Evolutionary conservation across 2,329 filamentous ascomycete species (phyloP), one percentile per base, ranked within the genome.

Genomic region (Aschersonia sp.): DNA sequence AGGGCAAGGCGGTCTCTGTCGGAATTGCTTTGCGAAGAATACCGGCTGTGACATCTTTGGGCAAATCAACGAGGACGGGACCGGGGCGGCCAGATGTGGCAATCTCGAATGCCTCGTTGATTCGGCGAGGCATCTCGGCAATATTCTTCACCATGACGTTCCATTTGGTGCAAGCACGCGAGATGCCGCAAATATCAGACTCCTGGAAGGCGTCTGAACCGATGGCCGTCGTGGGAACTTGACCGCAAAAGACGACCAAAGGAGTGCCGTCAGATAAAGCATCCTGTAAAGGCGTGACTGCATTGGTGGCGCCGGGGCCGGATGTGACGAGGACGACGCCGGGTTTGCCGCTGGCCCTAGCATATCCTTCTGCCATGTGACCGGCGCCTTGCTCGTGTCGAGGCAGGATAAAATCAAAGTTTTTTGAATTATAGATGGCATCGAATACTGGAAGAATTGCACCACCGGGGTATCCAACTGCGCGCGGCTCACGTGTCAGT

Each of bases 61-160:
- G 92, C 53, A 97, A 72, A 65, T 98, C 92, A 52, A 98, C 88
- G 52, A 98, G 78, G 37, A 97, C 92, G 31, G 92, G 92, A 30
- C 92, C 92, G 11, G 92, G 92, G 45, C 92, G 80, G 51, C 92
- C 92, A 58, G 84, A 92, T 41, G 87, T 97, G 41, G 92, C 92
- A 61, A 97, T 97, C 69, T 97, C 89, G 61, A 97, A 97, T 45
- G 92, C 92, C 70, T 97, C 92, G 65, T 95, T 95, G 62, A 97
- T 97, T 54, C 90, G 79, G 58, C 86, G 80, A 45, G 92, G 92
- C 48, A 98, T 74, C 68, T 98, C 92, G 45, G 87, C 88, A 48
- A 95, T 81, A 64, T 83, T 90, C 76, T 94, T 95, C 45, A 95
- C 87, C 88, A 97, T 94, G 51, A 94, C 87, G 59, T 97, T 97